Base-by-base conservation (phyloP, 2,329 filamentous ascomycete genomes). In the Calonectria crousiana region DNA sequence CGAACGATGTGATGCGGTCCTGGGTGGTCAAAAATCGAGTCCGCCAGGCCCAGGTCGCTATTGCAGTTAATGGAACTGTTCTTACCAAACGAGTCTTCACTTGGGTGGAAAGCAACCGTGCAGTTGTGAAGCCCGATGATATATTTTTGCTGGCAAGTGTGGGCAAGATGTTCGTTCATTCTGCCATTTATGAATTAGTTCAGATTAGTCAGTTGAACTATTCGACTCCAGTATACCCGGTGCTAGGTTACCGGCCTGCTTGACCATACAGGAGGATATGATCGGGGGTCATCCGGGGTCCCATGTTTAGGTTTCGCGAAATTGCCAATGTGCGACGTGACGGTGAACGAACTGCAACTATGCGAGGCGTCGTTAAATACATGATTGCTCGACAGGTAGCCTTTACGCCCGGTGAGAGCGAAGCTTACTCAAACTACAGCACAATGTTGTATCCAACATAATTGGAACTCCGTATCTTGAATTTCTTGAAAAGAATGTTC, bases 21-120 rank as follows among this genome's bases (percentile, higher is more conserved):
- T 79, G 77, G 30, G 76, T 79, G 74, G 41, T 73, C 4, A 69
- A 71, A 13, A 74, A 79, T 18, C 74, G 71, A 3, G 58, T 79
- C 14, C 73, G 77, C 18, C 76, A 79, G 23, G 77, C 76, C 9
- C 77, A 78, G 44, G 51, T 67, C 4, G 76, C 66, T 8, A 69
- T 75, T 52, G 68, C 70, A 23, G 32, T 30, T 2, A 34, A 64
- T 6, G 76, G 74, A 1, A 62, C 62, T 13, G 28, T 56, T 2
- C 23, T 71, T 6, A 28, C 64, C 0, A 69, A 79, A 30, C 62
- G 77, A 52, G 68, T 74, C 51, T 79, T 77, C 53, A 79, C 76
- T 0, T 78, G 73, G 76, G 76, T 76, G 0, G 77, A 79, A 65
- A 56, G 64, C 11, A 67, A 77, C 53, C 75, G 75, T 2, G 68